Percentiles rank a stretch among this genome's conserved stretches.
These are phyloP conservation scores for Trichocladium uniseriatum DNA, from an alignment of 495 filamentous ascomycete species.

Conservation along the genomic window DNA sequence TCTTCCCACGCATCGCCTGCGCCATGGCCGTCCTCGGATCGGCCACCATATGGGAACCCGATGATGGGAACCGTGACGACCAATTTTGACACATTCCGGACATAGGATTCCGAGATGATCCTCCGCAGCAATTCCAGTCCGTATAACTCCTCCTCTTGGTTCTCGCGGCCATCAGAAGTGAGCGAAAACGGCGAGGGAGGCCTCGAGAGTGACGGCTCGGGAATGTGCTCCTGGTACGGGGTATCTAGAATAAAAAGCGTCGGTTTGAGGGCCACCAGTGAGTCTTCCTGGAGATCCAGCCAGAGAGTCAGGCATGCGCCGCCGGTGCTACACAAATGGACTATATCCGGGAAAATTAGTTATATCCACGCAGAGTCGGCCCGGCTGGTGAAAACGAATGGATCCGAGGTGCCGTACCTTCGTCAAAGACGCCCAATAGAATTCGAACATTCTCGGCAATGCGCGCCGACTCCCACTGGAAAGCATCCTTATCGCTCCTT, in stretches of 20 bases:
- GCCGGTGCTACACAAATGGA: conserved; percentile 63
- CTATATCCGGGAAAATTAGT: conserved; percentile 40
- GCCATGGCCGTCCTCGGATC: conserved; percentile 13
- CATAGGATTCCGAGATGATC: conserved; percentile 60
- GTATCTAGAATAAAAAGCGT: conserved; percentile 71
- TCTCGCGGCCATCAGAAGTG: conserved; percentile 24
- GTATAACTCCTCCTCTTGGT: conserved; percentile 48
- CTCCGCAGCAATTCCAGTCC: conserved; percentile 60
- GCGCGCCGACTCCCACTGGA: conserved; percentile 24
- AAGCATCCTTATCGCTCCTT: neutral
- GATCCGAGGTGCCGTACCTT: conserved; percentile 32
- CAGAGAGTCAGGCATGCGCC: conserved; percentile 61
- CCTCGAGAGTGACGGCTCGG: conserved; percentile 26
- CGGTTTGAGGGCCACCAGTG: conserved; percentile 54
- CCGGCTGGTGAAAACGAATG: too few species aligned
- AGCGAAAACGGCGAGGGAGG: conserved; percentile 37
- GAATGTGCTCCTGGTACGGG: conserved; percentile 42
- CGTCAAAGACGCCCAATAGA: conserved; percentile 40
- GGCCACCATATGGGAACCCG: conserved; percentile 23
- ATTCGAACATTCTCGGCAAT: conserved; percentile 40
- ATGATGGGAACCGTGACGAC: conserved; percentile 67
- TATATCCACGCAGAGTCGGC: neutral
- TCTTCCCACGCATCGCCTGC: conserved; percentile 29
- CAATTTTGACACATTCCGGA: conserved; percentile 60
- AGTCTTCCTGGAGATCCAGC: conserved; percentile 54